Evolutionary conservation across 345 rosid species (phyloP).

Genomic region (Excoecaria cochinchinensis): DNA sequence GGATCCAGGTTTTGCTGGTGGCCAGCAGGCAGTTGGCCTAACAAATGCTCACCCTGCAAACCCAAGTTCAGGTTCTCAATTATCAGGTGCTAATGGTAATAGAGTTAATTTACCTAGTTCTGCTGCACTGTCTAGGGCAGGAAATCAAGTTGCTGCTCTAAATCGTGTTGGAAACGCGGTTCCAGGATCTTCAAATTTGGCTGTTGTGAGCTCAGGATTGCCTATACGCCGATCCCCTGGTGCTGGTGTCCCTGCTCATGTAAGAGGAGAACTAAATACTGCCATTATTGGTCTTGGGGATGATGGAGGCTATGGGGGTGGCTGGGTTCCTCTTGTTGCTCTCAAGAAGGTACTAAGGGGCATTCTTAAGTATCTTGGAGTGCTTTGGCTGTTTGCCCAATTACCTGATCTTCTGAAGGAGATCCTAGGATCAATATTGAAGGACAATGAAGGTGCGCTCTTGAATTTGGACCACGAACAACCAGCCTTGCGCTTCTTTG

Average conservation of each 20-base stretch:
- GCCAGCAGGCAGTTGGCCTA: slow-evolving; percentile 65
- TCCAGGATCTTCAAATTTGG: slow-evolving; percentile 61
- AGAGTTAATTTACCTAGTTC: slow-evolving; percentile 64
- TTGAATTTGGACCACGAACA: slow-evolving; percentile 98
- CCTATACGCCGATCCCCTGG: slow-evolving; percentile 82
- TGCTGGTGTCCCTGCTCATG: slow-evolving; percentile 78
- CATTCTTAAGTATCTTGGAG: slow-evolving; percentile 95
- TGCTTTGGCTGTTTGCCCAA: slow-evolving; percentile 94
- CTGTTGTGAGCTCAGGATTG: slow-evolving; percentile 58
- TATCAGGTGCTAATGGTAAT: slow-evolving; percentile 57
- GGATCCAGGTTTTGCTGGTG: slow-evolving; percentile 68
- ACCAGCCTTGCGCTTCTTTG: slow-evolving; percentile 97
- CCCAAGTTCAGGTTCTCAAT: slow-evolving; percentile 48
- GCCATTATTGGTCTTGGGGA: slow-evolving; percentile 98
- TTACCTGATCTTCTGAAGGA: slow-evolving; percentile 89
- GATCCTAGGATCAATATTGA: slow-evolving; percentile 90
- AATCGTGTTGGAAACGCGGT: slow-evolving; percentile 69
- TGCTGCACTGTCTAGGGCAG: slow-evolving; percentile 59
- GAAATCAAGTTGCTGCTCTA: slow-evolving; percentile 55
- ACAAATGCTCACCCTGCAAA: slow-evolving; percentile 41
- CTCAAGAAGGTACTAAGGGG: slow-evolving; percentile 97
- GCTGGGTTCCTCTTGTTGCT: slow-evolving; percentile 99
- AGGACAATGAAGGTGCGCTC: slow-evolving; percentile 89
- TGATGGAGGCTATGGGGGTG: slow-evolving; percentile 99
- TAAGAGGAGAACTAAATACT: slow-evolving; percentile 91